These are phyloP conservation scores for Halteria grandinella DNA, from an alignment of 73 alveolate genomes.

Conservation along the genomic window DNA sequence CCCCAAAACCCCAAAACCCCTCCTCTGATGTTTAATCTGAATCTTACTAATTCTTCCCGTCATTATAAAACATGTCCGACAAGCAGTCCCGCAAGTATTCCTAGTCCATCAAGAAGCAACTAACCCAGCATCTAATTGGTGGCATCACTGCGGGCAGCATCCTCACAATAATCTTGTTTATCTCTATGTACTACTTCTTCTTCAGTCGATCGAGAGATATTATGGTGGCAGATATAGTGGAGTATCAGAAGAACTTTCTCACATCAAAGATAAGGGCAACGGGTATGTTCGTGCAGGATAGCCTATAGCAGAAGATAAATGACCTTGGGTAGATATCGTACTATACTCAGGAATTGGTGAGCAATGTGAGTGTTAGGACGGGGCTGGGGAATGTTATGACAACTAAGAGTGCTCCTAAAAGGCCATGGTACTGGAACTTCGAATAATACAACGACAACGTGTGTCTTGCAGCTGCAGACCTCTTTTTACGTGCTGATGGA, in stretches of 20 bases:
- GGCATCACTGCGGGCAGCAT: slow-evolving; percentile 13
- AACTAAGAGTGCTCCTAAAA: slow-evolving; percentile 6
- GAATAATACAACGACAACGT: background rate
- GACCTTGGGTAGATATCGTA: background rate
- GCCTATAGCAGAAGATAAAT: background rate
- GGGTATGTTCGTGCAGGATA: background rate
- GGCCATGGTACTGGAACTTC: slow-evolving; percentile 7
- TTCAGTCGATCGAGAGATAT: slow-evolving; percentile 5
- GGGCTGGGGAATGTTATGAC: slow-evolving; percentile 9
- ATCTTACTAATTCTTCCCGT: too few relatives aligned
- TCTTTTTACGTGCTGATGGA: slow-evolving; percentile 1
- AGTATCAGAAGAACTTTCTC: background rate
- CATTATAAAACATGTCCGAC: too few relatives aligned
- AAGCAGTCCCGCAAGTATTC: slow-evolving; percentile 9
- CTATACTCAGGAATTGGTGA: too few relatives aligned
- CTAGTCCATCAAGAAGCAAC: slow-evolving; percentile 29
- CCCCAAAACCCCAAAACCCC: too few relatives aligned
- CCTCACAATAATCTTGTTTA: background rate
- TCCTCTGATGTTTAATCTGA: too few relatives aligned
- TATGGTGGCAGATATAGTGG: slow-evolving; percentile 1
- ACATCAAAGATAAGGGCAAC: background rate
- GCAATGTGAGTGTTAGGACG: background rate
- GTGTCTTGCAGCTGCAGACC: background rate
- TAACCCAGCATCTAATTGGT: background rate
- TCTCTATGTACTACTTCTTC: background rate